These are phyloP conservation scores for Ambrosiella beaveri DNA, from an alignment of 2,329 filamentous ascomycete species.

Conservation along the genomic window DNA sequence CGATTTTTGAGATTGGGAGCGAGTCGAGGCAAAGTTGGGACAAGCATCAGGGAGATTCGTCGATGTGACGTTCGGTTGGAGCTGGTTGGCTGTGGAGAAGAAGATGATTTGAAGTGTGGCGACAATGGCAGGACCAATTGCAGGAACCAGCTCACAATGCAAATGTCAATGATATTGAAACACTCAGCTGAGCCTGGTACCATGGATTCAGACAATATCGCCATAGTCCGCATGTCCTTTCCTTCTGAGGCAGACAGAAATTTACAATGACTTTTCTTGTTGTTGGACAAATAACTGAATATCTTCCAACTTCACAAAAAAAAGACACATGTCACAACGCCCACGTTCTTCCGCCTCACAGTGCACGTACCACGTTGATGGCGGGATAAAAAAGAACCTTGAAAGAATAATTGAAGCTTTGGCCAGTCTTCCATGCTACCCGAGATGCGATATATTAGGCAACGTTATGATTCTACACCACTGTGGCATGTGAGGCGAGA, in stretches of 20 bases:
- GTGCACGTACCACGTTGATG: background rate
- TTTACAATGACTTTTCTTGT: no score
- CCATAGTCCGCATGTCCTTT: no score
- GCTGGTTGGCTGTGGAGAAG: background rate
- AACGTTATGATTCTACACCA: background rate
- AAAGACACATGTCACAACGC: slow-evolving; percentile 1
- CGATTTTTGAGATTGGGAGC: background rate
- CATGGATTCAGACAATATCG: no score
- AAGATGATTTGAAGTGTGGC: no score
- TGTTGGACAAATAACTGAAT: no score
- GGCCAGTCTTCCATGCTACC: background rate
- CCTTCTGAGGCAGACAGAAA: no score
- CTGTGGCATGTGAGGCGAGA: background rate
- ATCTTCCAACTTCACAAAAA: background rate
- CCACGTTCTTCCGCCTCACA: background rate
- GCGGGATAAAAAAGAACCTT: background rate
- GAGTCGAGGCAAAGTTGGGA: background rate
- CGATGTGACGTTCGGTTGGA: background rate
- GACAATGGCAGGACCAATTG: no score
- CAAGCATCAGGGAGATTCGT: background rate
- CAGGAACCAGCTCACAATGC: no score
- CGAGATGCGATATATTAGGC: background rate
- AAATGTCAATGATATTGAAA: no score
- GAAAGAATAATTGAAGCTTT: slow-evolving; percentile 1
- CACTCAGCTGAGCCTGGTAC: no score